Base-by-base conservation (phyloP, 495 filamentous ascomycete species). In the Xylaria intraflava region DNA sequence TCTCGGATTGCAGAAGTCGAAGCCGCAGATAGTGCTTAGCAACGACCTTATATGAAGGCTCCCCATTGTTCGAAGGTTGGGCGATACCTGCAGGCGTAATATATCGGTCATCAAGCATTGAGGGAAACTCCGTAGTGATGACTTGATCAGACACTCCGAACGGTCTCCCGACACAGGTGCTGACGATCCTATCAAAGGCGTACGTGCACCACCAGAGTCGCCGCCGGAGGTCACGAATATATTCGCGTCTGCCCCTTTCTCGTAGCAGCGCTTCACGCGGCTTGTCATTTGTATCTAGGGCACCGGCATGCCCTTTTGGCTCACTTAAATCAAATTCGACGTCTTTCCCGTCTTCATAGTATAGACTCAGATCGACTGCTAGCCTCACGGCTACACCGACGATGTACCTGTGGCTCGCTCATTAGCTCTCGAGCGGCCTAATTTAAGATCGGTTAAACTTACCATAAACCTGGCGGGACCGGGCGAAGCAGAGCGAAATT, bases 171-270 rank as follows among this genome's bases (percentile, higher is more conserved):
- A 96, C 92, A 56, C 91, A 96, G 14, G 89, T 88, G 55, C 86
- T 87, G 46, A 96, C 92, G 19, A 97, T 82, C 24, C 92, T 83
- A 65, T 97, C 92, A 56, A 96, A 86, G 27, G 88, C 90, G 65
- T 97, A 97, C 1, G 89, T 88, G 71, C 89, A 95, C 92, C 92
- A 97, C 90, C 92, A 97, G 17, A 97, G 73, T 24, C 92, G 81
- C 53, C 92, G 79, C 43, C 91, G 83, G 33, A 95, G 75, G 65
- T 97, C 92, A 20, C 92, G 84, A 19, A 88, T 76, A 80, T 89
- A 97, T 72, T 95, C 84, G 42, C 88, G 77, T 14, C 87, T 80
- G 14, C 91, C 91, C 46, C 80, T 78, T 69, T 92, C 78, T 38
- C 63, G 65, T 40, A 56, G 31, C 12, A 58, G 58, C 7, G 50